These are phyloP conservation scores for Xylaria venustula DNA, from an alignment of 495 filamentous ascomycete genomes.

Conservation along the genomic window DNA sequence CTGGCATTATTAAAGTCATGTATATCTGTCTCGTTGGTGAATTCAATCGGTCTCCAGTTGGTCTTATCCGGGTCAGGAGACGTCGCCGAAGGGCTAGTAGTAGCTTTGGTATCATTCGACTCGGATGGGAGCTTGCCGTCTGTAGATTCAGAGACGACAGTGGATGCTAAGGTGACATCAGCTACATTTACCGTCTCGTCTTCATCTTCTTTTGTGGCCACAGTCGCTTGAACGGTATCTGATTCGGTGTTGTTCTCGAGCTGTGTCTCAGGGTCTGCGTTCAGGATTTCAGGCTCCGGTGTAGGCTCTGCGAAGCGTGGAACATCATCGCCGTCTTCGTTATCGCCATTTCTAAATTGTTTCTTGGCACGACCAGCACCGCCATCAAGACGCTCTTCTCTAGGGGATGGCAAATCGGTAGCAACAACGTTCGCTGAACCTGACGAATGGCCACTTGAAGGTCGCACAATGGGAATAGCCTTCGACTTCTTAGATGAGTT, in stretches of 20 bases:
- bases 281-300: constrained; percentile 39
- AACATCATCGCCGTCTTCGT: constrained; percentile 63
- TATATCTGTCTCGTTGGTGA: constrained; percentile 36
- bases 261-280: constrained; percentile 20
- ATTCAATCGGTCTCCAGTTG: constrained; percentile 45
- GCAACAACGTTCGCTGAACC: background rate
- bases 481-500: constrained; percentile 70
- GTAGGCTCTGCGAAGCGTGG: constrained; percentile 63
- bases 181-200: constrained; percentile 39
- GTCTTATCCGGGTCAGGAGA: constrained; percentile 38
- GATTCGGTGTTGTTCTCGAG: constrained; percentile 24
- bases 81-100: constrained; percentile 43
- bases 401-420: constrained; percentile 41
- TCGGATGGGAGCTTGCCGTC: constrained; percentile 47
- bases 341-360: constrained; percentile 50
- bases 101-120: constrained; percentile 47
- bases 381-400: constrained; percentile 49
- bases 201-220: constrained; percentile 38
- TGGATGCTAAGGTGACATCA: constrained; percentile 46
- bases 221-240: constrained; percentile 14
- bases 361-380: constrained; percentile 71
- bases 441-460: constrained; percentile 47
- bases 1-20: constrained; percentile 41
- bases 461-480: constrained; percentile 76
- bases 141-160: constrained; percentile 43